These are phyloP conservation scores for Cladosporium colombiae DNA, from an alignment of 2,329 filamentous ascomycete genomes.

Conservation along the genomic window DNA sequence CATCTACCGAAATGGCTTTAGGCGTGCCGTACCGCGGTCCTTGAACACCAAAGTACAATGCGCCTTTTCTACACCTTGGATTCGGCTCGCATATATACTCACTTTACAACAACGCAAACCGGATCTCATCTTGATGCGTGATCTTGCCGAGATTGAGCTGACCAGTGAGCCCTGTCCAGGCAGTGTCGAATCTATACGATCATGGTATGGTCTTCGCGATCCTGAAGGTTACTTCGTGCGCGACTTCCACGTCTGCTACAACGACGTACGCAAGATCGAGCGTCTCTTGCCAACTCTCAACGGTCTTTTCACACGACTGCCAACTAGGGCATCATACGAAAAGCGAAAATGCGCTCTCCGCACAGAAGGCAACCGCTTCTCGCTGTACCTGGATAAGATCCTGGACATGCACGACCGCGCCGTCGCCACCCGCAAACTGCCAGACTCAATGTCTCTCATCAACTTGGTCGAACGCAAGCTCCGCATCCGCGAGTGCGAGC, in stretches of 20 bases:
- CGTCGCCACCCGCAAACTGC: slow-evolving; percentile 39
- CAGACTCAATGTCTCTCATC: slow-evolving; percentile 63
- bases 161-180: slow-evolving; percentile 61
- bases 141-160: slow-evolving; percentile 64
- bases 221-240: slow-evolving; percentile 66
- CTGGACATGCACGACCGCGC: slow-evolving; percentile 54
- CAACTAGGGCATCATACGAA: slow-evolving; percentile 49
- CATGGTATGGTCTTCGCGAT: slow-evolving; percentile 77
- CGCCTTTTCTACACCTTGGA: slow-evolving; percentile 80
- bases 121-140: slow-evolving; percentile 69
- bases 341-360: slow-evolving; percentile 69
- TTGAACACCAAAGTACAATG: slow-evolving; percentile 65
- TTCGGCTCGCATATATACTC: slow-evolving; percentile 79
- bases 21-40: slow-evolving; percentile 60
- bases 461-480: slow-evolving; percentile 63
- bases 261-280: slow-evolving; percentile 72
- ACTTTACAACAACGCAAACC: slow-evolving; percentile 68
- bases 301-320: slow-evolving; percentile 60
- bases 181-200: slow-evolving; percentile 55
- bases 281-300: slow-evolving; percentile 71
- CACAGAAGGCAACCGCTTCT: slow-evolving; percentile 59
- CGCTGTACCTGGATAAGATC: slow-evolving; percentile 58
- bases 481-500: slow-evolving; percentile 62
- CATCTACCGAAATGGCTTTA: slow-evolving; percentile 67
- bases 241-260: slow-evolving; percentile 73